Conservation (phyloP, 495 filamentous ascomycete species). For the Beverwykella pulmonaria region DNA sequence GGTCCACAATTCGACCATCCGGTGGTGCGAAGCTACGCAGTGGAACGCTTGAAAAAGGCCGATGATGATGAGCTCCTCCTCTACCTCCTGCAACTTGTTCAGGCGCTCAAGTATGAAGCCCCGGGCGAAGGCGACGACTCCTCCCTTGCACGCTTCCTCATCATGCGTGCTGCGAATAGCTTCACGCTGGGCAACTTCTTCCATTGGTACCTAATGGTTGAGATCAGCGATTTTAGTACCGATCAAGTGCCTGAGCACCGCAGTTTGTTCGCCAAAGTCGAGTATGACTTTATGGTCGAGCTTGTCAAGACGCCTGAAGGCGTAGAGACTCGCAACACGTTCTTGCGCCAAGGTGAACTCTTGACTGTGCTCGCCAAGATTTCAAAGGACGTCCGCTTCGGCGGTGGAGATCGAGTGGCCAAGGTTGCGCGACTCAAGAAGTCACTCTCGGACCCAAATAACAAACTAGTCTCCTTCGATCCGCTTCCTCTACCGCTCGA, state of each 20-base stretch:
- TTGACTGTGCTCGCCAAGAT: constrained; percentile 85
- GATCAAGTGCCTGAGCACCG: constrained; percentile 71
- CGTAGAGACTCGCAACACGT: constrained; percentile 68
- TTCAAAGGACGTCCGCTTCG: constrained; percentile 83
- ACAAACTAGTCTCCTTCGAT: constrained; percentile 79
- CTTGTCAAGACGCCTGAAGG: constrained; percentile 65
- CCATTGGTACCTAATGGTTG: constrained; percentile 98
- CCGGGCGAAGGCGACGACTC: constrained; percentile 72
- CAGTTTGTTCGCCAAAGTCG: constrained; percentile 84
- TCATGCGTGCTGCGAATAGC: constrained; percentile 79
- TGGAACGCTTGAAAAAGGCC: constrained; percentile 85
- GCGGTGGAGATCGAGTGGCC: constrained; percentile 70
- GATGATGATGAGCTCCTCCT: constrained; percentile 92
- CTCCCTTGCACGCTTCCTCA: constrained; percentile 86
- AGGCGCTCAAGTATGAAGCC: constrained; percentile 91
- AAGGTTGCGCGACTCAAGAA: constrained; percentile 84
- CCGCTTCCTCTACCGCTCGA: constrained; percentile 89
- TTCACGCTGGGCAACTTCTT: constrained; percentile 91
- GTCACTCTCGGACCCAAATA: constrained; percentile 82
- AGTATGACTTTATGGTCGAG: constrained; percentile 93
- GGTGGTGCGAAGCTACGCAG: constrained; percentile 86
- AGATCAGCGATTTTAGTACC: constrained; percentile 80
- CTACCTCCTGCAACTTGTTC: constrained; percentile 92
- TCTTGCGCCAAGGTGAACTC: constrained; percentile 87
- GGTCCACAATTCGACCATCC: constrained; percentile 89